phyloP scores from a whole-genome alignment of 257 asterid species.

The Prunella vulgaris region DNA sequence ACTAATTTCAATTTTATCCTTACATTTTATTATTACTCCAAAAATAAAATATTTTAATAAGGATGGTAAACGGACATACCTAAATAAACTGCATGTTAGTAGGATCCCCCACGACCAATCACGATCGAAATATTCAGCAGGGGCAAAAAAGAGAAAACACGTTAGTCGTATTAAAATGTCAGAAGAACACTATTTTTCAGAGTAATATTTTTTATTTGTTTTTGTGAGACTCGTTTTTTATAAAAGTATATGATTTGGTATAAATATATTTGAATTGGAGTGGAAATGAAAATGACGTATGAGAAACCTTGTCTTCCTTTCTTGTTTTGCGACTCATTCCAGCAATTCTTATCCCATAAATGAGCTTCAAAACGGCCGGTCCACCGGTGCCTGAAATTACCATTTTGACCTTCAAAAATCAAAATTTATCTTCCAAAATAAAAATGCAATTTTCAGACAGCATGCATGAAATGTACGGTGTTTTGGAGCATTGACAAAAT shows the following conservation, averaged over 20 bases:
- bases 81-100: constrained; percentile 72
- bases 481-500: no score
- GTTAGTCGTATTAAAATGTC: no score
- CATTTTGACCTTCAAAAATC: not conserved
- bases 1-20: not conserved
- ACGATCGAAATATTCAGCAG: constrained; percentile 28
- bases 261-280: not conserved
- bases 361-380: constrained; percentile 98
- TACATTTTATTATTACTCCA: not conserved
- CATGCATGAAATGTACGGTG: not conserved
- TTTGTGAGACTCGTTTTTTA: no score
- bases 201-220: no score
- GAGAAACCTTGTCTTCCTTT: constrained; percentile 92
- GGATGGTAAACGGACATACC: constrained; percentile 54
- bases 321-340: constrained; percentile 90
- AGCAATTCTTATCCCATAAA: constrained; percentile 95
- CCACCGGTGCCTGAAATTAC: constrained; percentile 77
- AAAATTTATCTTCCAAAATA: not conserved
- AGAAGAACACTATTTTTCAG: no score
- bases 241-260: no score
- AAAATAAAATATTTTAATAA: not conserved
- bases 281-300: not conserved
- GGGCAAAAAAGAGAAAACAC: not conserved
- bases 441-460: not conserved
- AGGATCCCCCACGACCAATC: constrained; percentile 39